A percentile compares a stretch with the other conserved stretches of the same genome.
These are phyloP conservation scores for Dendryphion nanum DNA, from an alignment of 2,329 filamentous ascomycete genomes.

Conservation along the genomic window DNA sequence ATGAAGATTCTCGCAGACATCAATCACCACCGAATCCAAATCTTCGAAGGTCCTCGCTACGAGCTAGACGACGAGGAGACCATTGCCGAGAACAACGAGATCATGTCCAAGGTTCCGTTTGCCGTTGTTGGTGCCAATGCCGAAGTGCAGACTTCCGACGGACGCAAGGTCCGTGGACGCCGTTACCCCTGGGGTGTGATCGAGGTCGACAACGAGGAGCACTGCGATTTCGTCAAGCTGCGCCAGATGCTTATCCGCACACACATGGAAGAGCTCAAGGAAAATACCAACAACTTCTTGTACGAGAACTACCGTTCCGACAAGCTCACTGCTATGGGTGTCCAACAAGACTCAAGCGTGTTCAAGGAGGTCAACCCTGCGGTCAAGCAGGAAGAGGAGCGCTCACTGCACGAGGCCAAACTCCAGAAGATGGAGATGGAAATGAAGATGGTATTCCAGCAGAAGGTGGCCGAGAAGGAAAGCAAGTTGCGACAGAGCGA, in stretches of 20 bases:
- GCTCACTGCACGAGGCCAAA: conserved; percentile 97
- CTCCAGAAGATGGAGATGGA: conserved; percentile 99
- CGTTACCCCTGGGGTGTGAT: conserved; percentile 98
- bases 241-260: conserved; percentile 99
- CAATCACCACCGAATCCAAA: conserved; percentile 94
- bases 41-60: conserved; percentile 97
- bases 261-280: conserved; percentile 99
- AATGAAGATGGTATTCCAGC: conserved; percentile 99
- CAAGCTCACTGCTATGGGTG: conserved; percentile 98
- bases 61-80: conserved; percentile 99
- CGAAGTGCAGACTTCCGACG: conserved; percentile 87
- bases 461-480: conserved; percentile 99
- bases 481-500: conserved; percentile 99
- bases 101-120: conserved; percentile 99
- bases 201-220: conserved; percentile 99
- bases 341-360: conserved; percentile 96
- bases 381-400: conserved; percentile 99
- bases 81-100: conserved; percentile 99
- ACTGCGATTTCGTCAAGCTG: conserved; percentile 99
- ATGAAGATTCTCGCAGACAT: conserved; percentile 91
- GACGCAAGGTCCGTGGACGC: conserved; percentile 92
- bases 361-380: conserved; percentile 99
- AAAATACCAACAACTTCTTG: conserved; percentile 97
- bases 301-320: conserved; percentile 99
- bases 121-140: conserved; percentile 96